Conservation (phyloP, 768 basidiomycete species). For the Mycena chlorophos region DNA sequence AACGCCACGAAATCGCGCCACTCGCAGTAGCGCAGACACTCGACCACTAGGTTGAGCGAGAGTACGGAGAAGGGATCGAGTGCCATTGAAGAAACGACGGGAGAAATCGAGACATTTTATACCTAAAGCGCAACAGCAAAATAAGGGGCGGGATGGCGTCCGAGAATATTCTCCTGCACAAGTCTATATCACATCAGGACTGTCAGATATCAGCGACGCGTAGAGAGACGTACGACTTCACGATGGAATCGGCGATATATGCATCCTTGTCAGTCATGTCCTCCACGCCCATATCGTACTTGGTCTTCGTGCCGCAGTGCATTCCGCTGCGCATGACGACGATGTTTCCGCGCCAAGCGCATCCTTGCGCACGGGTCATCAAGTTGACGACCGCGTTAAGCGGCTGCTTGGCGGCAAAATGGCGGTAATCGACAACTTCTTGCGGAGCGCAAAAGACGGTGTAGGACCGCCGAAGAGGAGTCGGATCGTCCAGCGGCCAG, state of each 20-base stretch:
- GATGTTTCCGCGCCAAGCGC: background rate
- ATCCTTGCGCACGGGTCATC: background rate
- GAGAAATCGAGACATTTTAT: background rate
- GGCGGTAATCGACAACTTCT: background rate
- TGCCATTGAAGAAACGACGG: background rate
- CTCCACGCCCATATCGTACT: background rate
- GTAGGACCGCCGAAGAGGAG: background rate
- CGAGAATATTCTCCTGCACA: background rate
- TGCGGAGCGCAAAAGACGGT: background rate
- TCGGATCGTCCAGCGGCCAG: background rate
- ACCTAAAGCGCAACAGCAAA: background rate
- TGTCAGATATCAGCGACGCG: background rate
- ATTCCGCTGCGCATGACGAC: background rate
- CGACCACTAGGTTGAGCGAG: background rate
- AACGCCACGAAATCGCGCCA: background rate
- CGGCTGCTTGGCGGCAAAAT: background rate
- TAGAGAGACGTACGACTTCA: background rate
- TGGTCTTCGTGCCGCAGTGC: background rate
- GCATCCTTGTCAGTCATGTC: background rate
- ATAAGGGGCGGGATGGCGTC: background rate
- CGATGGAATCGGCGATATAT: background rate
- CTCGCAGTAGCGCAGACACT: background rate
- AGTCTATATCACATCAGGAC: background rate
- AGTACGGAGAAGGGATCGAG: background rate
- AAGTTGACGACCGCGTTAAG: background rate